phyloP scores from a whole-genome alignment of 2,329 filamentous ascomycete genomes.

The Metarhizium robertsii region DNA sequence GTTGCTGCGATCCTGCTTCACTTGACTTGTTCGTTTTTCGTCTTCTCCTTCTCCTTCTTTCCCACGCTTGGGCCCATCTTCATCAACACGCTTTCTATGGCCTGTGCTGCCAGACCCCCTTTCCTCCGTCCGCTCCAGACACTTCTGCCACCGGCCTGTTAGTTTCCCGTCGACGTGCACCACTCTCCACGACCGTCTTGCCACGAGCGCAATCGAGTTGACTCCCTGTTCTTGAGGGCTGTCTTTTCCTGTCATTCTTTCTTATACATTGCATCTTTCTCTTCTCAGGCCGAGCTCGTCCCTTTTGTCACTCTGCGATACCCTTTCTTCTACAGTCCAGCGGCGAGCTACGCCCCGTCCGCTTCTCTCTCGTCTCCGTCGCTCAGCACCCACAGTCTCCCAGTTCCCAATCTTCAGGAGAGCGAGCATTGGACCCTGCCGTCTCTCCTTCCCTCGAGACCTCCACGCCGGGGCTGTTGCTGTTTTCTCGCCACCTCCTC shows the following conservation, averaged over 20 bases:
- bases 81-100: background rate
- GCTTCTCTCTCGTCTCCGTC: background rate
- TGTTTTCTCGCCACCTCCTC: background rate
- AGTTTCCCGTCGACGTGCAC: background rate
- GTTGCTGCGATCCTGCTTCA: no score
- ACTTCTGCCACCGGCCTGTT: background rate
- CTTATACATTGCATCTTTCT: background rate
- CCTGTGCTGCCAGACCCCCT: background rate
- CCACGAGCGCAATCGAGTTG: background rate
- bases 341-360: background rate
- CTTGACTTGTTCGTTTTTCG: background rate
- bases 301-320: conserved; percentile 2
- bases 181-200: background rate
- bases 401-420: background rate
- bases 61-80: background rate
- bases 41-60: background rate
- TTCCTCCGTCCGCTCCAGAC: background rate
- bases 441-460: conserved; percentile 2
- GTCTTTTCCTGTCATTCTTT: background rate
- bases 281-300: background rate
- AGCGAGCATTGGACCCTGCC: background rate
- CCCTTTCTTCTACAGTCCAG: background rate
- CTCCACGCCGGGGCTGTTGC: background rate
- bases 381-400: background rate
- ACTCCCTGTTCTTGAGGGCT: background rate